Conservation (phyloP, 2,329 filamentous ascomycete genomes). For the Claviceps pusilla region DNA sequence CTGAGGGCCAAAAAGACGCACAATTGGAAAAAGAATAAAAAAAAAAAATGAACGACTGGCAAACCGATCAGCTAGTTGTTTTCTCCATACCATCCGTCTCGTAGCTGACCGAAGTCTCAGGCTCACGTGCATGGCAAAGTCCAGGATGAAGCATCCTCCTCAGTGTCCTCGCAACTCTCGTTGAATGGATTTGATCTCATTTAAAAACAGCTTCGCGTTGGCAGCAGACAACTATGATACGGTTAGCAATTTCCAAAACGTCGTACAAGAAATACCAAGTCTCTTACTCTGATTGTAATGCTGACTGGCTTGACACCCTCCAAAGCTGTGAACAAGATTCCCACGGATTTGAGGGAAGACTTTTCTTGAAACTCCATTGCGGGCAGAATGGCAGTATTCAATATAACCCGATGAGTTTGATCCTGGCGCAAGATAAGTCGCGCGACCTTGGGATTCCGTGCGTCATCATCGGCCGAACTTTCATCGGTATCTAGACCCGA, state of each 20-base stretch:
- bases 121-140: neutral
- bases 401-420: conserved; percentile 68
- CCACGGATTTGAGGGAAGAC: conserved; percentile 54
- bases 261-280: neutral
- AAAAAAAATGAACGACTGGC: neutral
- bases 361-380: conserved; percentile 68
- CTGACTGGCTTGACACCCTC: conserved; percentile 43
- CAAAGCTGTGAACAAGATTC: conserved; percentile 51
- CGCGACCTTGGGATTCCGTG: conserved; percentile 32
- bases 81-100: neutral
- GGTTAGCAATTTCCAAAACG: conserved; percentile 1
- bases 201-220: conserved; percentile 37
- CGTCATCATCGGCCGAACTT: conserved; percentile 15
- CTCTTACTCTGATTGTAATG: conserved; percentile 45
- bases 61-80: neutral
- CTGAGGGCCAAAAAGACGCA: no score
- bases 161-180: conserved; percentile 31
- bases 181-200: conserved; percentile 34
- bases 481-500: conserved; percentile 34
- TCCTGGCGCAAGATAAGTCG: conserved; percentile 86
- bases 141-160: neutral
- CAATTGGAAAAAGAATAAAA: no score
- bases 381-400: conserved; percentile 71
- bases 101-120: neutral
- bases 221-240: conserved; percentile 34